A percentile compares a stretch with the other conserved stretches of the same genome.
These are phyloP conservation scores for Xylaria digitata DNA, from an alignment of 2,329 filamentous ascomycete genomes.

Conservation along the genomic window DNA sequence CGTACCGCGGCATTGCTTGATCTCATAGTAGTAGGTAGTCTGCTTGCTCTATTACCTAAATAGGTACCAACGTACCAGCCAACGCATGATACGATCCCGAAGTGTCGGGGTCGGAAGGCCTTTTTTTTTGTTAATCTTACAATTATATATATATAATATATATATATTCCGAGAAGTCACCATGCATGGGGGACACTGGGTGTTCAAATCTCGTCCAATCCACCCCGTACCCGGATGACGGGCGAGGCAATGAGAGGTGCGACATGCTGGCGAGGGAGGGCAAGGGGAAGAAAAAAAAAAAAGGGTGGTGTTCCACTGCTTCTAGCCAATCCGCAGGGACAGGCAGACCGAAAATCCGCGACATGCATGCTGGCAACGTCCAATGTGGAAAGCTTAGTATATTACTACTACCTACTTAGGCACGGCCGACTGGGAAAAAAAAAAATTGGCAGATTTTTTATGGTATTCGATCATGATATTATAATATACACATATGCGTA, in stretches of 20 bases:
- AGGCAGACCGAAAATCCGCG: slow-evolving; percentile 36
- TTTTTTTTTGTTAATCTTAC: too few species aligned
- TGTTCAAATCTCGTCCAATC: slow-evolving; percentile 3
- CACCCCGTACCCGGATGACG: neutral
- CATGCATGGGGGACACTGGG: too few species aligned
- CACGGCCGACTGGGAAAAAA: neutral
- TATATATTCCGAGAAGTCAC: too few species aligned
- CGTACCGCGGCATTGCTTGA: slow-evolving; percentile 20
- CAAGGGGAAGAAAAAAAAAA: neutral
- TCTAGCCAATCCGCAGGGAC: slow-evolving; percentile 32
- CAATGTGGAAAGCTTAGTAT: neutral
- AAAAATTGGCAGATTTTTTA: neutral
- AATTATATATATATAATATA: too few species aligned
- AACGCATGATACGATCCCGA: slow-evolving; percentile 1
- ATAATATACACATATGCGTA: too few species aligned
- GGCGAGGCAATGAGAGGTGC: slow-evolving; percentile 3
- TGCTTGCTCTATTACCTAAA: neutral
- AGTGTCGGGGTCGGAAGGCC: neutral
- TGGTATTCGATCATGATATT: neutral
- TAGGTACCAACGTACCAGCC: neutral
- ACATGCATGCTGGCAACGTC: slow-evolving; percentile 21
- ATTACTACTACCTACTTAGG: neutral
- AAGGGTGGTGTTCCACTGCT: slow-evolving; percentile 23
- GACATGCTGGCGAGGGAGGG: too few species aligned
- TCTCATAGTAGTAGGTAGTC: neutral